A percentile compares a stretch with the other conserved stretches of the same genome.
These are phyloP conservation scores for Erigeron philadelphicus DNA, from an alignment of 140 eudicot species.

Conservation along the genomic window DNA sequence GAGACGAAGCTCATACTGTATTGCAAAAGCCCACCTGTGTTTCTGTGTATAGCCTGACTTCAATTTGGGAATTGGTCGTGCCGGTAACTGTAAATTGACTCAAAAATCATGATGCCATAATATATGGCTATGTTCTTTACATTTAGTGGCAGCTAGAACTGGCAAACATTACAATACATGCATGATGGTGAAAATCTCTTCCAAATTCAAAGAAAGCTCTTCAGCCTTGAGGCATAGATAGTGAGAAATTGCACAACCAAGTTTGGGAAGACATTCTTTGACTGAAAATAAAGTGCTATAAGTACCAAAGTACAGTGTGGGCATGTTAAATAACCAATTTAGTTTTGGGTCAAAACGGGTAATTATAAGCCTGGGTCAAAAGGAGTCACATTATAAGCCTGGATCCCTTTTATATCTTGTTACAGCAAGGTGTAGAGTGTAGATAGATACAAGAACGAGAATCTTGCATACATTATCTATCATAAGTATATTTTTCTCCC, in stretches of 20 bases:
- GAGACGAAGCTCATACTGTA: not conserved
- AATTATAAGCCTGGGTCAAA: not conserved
- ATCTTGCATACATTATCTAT: no score
- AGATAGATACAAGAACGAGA: no score
- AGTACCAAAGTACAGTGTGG: not conserved
- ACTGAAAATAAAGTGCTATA: not conserved
- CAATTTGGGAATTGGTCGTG: not conserved
- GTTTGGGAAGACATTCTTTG: not conserved
- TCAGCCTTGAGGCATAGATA: not conserved
- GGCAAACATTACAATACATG: not conserved
- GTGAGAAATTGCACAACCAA: not conserved
- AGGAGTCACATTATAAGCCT: not conserved
- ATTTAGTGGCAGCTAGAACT: not conserved
- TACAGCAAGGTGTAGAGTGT: no score
- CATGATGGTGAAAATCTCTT: not conserved
- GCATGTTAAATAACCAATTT: not conserved
- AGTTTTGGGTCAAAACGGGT: not conserved
- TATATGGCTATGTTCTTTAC: constrained; percentile 8
- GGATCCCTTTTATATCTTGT: no score
- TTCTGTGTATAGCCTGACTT: not conserved
- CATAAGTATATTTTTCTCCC: no score
- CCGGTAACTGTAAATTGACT: constrained; percentile 12
- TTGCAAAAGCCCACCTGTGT: not conserved
- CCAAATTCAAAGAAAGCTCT: not conserved
- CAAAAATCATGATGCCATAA: not conserved